A percentile compares a stretch with the other conserved stretches of the same genome.
phyloP scores from a whole-genome alignment of 192 early-diverging fungal species.

The Entophlyctis luteolus region DNA sequence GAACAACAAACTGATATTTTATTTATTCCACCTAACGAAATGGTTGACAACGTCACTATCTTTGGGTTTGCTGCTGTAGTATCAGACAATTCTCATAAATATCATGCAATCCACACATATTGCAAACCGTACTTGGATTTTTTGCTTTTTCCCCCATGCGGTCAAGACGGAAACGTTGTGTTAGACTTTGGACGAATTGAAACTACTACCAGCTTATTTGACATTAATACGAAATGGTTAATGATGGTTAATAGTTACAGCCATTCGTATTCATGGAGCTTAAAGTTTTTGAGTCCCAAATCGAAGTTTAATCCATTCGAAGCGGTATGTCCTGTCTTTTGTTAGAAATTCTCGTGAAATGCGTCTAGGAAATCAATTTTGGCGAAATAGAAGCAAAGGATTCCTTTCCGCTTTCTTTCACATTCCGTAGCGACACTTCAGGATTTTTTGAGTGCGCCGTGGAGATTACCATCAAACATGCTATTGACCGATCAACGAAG shows the following conservation, averaged over 20 bases:
- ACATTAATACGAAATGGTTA: conserved; percentile 40
- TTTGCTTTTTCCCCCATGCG: conserved; percentile 41
- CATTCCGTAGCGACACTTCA: conserved; percentile 42
- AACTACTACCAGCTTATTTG: conserved; percentile 30
- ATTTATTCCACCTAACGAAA: conserved; percentile 46
- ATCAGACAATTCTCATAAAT: conserved; percentile 42
- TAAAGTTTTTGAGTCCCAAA: conserved; percentile 44
- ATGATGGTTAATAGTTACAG: conserved; percentile 47
- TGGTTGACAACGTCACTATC: conserved; percentile 33
- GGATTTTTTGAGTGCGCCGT: conserved; percentile 49
- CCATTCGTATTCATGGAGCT: conserved; percentile 45
- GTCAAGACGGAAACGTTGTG: conserved; percentile 37
- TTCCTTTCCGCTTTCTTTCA: conserved; percentile 47
- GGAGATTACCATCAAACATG: conserved; percentile 49
- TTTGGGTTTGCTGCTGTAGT: conserved; percentile 49
- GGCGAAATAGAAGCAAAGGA: conserved; percentile 49
- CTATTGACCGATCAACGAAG: conserved; percentile 41
- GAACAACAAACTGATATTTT: conserved; percentile 44
- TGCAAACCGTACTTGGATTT: conserved; percentile 41
- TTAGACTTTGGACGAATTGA: conserved; percentile 57
- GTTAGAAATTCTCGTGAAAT: background rate
- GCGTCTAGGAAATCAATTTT: conserved; percentile 34
- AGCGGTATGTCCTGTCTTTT: conserved; percentile 20
- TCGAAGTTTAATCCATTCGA: conserved; percentile 51
- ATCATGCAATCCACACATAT: conserved; percentile 42